Conservation (phyloP, 129 eudicot species). For the Kitagawia praeruptora region DNA sequence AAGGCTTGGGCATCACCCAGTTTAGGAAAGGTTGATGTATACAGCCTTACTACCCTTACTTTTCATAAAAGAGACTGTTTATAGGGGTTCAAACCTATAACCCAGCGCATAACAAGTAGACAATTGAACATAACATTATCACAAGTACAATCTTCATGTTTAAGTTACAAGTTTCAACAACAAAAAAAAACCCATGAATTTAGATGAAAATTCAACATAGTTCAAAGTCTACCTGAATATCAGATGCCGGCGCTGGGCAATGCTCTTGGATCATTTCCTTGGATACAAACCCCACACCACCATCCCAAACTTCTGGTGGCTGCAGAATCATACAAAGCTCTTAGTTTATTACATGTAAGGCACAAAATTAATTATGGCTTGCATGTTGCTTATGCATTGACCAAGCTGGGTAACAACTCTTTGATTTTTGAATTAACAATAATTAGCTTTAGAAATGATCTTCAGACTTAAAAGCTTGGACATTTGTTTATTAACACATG, state of each 20-base stretch:
- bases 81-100: too few relatives aligned
- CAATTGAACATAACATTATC: too few relatives aligned
- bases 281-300: constrained; percentile 84
- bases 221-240: constrained; percentile 44
- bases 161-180: too few relatives aligned
- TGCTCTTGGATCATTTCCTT: constrained; percentile 86
- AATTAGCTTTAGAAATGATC: not conserved
- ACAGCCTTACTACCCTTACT: too few relatives aligned
- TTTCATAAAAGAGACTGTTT: too few relatives aligned
- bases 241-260: constrained; percentile 82
- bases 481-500: not conserved
- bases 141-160: too few relatives aligned
- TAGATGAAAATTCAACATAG: not conserved
- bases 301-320: constrained; percentile 91
- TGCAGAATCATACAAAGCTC: constrained; percentile 19
- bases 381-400: not conserved
- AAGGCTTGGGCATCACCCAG: too few relatives aligned
- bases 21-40: too few relatives aligned
- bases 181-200: not conserved
- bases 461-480: not conserved
- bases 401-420: not conserved
- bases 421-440: not conserved
- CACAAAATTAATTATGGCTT: not conserved
- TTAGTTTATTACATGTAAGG: not conserved
- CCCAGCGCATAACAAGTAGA: too few relatives aligned